Evolutionary conservation across 1,139 yeast genomes (phyloP), one percentile per base, ranked within the genome.

Genomic region (Entelexis paramagnoliae): DNA sequence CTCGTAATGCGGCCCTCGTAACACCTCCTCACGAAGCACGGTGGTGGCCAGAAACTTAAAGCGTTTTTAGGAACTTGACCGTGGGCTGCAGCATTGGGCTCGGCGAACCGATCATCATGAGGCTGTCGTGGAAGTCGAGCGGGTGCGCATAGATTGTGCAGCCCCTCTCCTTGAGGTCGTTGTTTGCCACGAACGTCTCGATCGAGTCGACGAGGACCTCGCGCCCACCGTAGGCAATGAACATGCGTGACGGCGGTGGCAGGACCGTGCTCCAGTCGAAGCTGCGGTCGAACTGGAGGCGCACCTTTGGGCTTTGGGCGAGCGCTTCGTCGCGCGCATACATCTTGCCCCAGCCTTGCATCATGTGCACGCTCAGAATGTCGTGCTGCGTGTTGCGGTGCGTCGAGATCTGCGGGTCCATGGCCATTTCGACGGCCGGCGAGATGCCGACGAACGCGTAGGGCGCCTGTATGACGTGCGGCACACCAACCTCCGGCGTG

Each of bases 151-250:
- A 40, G 19, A 53, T 29, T 5, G 19, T 30, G 24, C 28, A 45
- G 14, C 46, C 50, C 26, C n/a, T 26, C 24, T 32, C 35, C 19
- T 14, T 20, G 16, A 43, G 19, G 20, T 19, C 30, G 16, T 51
- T 28, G 17, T 3, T 19, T 29, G 35, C 17, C 16, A 50, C 26
- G 42, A 39, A 54, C 16, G 16, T 22, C 29, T 33, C 48, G 22
- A 53, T 53, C 28, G 38, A 33, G 38, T 42, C 51, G 9, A 48
- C 16, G 11, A 54, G 42, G 11, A 50, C 34, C 50, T 54, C 57
- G 20, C 29, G 29, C 13, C 40, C 50, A 17, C 57, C 57, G 40
- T 38, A 47, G n/a, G 46, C 36, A 26, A 53, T 30, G 16, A 53
- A 33, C 13, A 50, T 26, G 19, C 35, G 30, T 7, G 32, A 5